Evolutionary conservation across 2,329 filamentous ascomycete species (phyloP), one percentile per base, ranked within the genome.

Genomic region (Keithomyces neogunnii): DNA sequence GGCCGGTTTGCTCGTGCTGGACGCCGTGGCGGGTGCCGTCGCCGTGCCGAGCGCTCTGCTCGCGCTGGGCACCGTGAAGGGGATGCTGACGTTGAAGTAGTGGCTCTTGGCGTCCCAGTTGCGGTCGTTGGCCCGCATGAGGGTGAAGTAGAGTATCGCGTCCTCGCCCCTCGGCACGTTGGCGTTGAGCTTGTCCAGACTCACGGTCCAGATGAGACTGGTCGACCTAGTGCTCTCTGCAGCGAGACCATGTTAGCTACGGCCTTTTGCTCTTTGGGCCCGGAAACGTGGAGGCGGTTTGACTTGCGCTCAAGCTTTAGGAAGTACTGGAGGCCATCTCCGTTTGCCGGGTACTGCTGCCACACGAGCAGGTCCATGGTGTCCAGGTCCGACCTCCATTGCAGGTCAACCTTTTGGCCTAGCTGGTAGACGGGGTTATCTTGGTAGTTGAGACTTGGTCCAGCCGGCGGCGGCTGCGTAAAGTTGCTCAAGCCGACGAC

Each of bases 361-460:
- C 6, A 35, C 6, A 35, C 6, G 11, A 35, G 6, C 33, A 35
- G 33, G 11, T 35, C 33, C 33, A 60, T 60, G 29, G 33, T 49
- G 0, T 58, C 52, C 1, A 60, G 45, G 6, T 57, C 51, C 19
- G 59, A 56, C 28, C 46, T 40, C 60, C 61, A 63, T 51, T 61
- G 54, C 28, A 63, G 47, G 10, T 60, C 55, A 45, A 62, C 53
- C 30, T 57, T 57, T 29, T 62, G 52, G 11, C 57, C 57, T 5
- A 56, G 47, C 3, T 51, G 47, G 28, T 61, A 62, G 6, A 26
- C 49, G 1, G 62, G 59, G 45, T 63, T 62, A 31, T 63, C 59
- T 45, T 56, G 56, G 44, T 53, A 62, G 30, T 55, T 51, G 28
- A 4, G 30, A 19, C 35, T 26, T 5, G 32, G 45, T 8, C 45